Percentiles rank a stretch among this genome's conserved stretches.
These are phyloP conservation scores for Cryphonectria carpinicola DNA, from an alignment of 2,329 filamentous ascomycete species.

Conservation along the genomic window DNA sequence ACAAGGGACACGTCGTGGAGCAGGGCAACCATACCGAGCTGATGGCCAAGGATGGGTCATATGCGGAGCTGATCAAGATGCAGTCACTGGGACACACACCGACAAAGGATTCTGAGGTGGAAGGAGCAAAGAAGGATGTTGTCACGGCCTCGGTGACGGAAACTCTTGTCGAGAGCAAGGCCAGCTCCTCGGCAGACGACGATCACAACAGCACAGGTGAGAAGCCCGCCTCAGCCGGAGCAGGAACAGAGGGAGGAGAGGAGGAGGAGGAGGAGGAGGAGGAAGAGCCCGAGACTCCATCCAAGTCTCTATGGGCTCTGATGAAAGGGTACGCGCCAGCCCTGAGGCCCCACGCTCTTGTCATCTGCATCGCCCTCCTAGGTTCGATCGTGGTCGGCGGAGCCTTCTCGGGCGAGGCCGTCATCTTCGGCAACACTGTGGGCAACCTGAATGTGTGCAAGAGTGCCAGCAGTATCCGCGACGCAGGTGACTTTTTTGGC, in stretches of 20 bases:
- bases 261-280: constrained; percentile 12
- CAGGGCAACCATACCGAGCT: constrained; percentile 46
- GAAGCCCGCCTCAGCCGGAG: neutral
- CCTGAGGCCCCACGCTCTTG: constrained; percentile 19
- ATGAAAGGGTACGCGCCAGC: constrained; percentile 23
- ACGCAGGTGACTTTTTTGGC: constrained; percentile 56
- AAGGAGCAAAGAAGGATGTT: neutral
- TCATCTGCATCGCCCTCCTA: constrained; percentile 51
- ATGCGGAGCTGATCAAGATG: constrained; percentile 53
- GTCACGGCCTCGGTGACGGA: constrained; percentile 15
- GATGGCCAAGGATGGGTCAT: constrained; percentile 59
- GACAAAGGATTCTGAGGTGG: neutral
- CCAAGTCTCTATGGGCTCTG: constrained; percentile 22
- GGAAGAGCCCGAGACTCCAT: constrained; percentile 24
- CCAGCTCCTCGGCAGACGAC: neutral
- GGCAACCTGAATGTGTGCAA: constrained; percentile 60
- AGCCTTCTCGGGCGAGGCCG: constrained; percentile 59
- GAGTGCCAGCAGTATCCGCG: constrained; percentile 49
- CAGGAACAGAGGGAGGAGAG: constrained; percentile 3
- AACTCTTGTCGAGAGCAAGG: constrained; percentile 15
- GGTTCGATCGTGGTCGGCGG: constrained; percentile 58
- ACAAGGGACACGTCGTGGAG: constrained; percentile 36
- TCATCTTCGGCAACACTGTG: constrained; percentile 65
- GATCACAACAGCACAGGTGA: neutral
- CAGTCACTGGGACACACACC: constrained; percentile 11